Evolutionary conservation across 2,329 filamentous ascomycete species (phyloP), one percentile per base, ranked within the genome.

Genomic region (Aspergillus awamori): DNA sequence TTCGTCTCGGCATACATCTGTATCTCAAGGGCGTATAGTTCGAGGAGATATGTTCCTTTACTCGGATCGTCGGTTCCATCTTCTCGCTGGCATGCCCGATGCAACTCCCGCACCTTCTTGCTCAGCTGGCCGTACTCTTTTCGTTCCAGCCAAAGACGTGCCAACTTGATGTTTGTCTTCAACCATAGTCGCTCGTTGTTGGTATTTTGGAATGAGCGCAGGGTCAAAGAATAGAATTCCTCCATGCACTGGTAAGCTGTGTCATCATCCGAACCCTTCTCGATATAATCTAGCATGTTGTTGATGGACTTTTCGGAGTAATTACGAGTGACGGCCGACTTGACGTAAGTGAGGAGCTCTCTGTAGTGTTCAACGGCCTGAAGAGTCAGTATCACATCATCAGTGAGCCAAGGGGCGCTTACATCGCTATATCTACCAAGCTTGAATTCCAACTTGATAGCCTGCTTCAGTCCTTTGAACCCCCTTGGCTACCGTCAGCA

Each of bases 261-360:
- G 7, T 87, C 85, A 63, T 88, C 84, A 65, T 89, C 87, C 60
- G 89, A 89, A n/a, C 87, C 91, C 79, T 97, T 98, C 77, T 98
- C 94, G 67, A 99, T 95, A 75, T 90, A 96, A 80, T 98, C 95
- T 51, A 99, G 87, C 89, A 99, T 97, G 77, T 97, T 98, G 80
- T 98, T 98, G 81, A 99, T 97, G 11, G 94, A 98, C 77, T 98
- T 98, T 78, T 99, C 95, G 1, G 95, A 97, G 79, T 98, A 98
- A 79, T 98, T 99, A 65, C 95, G 88, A 43, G 95, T 98, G 51
- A 99, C 94, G 7, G 94, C 94, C 3, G 92, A 96, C 77, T 95
- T 97, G 80, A 98, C 93, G 72, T 98, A 99, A 51, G 93, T 98
- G 66, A 99, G 87, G 30, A 99, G 91, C 79, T 98, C 93, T 66